A percentile compares a stretch with the other conserved stretches of the same genome.
phyloP scores from a whole-genome alignment of 352 stramenopile genomes.

The Phytophthora idaei region DNA sequence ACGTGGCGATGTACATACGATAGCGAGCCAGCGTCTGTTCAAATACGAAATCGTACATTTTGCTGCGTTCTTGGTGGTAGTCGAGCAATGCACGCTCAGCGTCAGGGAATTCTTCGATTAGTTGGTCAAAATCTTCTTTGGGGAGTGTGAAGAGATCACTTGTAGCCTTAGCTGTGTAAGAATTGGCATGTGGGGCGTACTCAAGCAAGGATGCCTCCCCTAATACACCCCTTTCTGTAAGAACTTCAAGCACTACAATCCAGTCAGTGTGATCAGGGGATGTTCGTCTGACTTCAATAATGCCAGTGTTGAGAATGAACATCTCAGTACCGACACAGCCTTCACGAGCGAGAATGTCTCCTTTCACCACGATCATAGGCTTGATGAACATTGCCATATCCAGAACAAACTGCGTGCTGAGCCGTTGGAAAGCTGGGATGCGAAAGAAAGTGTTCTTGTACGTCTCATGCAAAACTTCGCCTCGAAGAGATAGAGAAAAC shows the following conservation, averaged over 20 bases:
- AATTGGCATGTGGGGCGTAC: slow-evolving; percentile 78
- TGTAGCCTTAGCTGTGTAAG: slow-evolving; percentile 71
- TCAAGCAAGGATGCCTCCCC: slow-evolving; percentile 73
- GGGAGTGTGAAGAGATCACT: slow-evolving; percentile 81
- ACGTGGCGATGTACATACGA: slow-evolving; percentile 61
- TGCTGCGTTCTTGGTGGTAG: slow-evolving; percentile 67
- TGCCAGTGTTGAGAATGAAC: slow-evolving; percentile 81
- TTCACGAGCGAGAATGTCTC: slow-evolving; percentile 69
- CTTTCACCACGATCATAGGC: slow-evolving; percentile 69
- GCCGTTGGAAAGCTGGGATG: slow-evolving; percentile 69
- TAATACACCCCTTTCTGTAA: slow-evolving; percentile 73
- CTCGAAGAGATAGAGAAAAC: slow-evolving; percentile 74
- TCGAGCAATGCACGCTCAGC: slow-evolving; percentile 61
- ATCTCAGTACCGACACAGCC: slow-evolving; percentile 76
- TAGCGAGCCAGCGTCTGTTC: slow-evolving; percentile 75
- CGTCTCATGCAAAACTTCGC: slow-evolving; percentile 77
- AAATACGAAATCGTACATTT: slow-evolving; percentile 70
- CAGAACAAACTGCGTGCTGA: slow-evolving; percentile 82
- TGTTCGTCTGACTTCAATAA: slow-evolving; percentile 74
- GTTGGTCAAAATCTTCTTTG: slow-evolving; percentile 80
- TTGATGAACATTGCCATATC: slow-evolving; percentile 90
- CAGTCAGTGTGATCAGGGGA: slow-evolving; percentile 54
- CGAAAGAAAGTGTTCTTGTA: slow-evolving; percentile 78
- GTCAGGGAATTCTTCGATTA: slow-evolving; percentile 84
- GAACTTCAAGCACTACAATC: slow-evolving; percentile 77